phyloP scores from a whole-genome alignment of 2,329 filamentous ascomycete species.

The Fusarium pseudoanthophilum region DNA sequence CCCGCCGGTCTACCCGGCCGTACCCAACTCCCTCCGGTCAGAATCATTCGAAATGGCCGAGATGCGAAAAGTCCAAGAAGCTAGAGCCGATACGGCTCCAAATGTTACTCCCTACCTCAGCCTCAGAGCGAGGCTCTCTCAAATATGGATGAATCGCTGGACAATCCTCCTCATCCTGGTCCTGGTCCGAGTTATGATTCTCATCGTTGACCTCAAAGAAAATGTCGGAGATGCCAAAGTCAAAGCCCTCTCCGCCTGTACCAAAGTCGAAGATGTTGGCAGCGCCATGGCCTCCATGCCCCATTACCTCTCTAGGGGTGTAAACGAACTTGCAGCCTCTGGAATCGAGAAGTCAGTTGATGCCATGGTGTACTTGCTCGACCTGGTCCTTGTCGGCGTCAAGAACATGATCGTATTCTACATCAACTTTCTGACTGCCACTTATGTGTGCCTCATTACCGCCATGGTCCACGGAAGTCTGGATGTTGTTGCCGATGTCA shows the following conservation, averaged over 20 bases:
- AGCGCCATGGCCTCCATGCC: constrained; percentile 99
- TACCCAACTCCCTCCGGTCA: constrained; percentile 52
- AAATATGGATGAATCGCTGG: constrained; percentile 98
- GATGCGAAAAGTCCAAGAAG: constrained; percentile 46
- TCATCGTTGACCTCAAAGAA: constrained; percentile 76
- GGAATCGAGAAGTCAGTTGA: constrained; percentile 84
- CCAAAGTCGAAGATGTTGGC: constrained; percentile 89
- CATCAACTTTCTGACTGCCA: constrained; percentile 90
- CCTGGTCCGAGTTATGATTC: constrained; percentile 81
- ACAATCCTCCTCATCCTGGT: constrained; percentile 89
- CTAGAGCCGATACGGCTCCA: constrained; percentile 67
- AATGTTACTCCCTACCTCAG: constrained; percentile 91
- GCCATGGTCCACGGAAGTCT: constrained; percentile 83
- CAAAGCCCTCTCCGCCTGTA: constrained; percentile 89
- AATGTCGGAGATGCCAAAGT: constrained; percentile 80
- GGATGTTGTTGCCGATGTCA: constrained; percentile 68
- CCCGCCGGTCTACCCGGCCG: constrained; percentile 49
- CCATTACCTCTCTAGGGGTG: constrained; percentile 87
- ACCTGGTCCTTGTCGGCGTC: constrained; percentile 82
- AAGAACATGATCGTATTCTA: constrained; percentile 91
- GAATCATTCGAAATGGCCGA: constrained; percentile 52
- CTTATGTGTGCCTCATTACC: constrained; percentile 89
- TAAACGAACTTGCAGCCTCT: constrained; percentile 85
- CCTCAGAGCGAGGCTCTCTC: constrained; percentile 87
- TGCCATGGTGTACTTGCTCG: constrained; percentile 81